These are phyloP conservation scores for Paulownia fortunei DNA, from an alignment of 257 asterid species.

Conservation along the genomic window DNA sequence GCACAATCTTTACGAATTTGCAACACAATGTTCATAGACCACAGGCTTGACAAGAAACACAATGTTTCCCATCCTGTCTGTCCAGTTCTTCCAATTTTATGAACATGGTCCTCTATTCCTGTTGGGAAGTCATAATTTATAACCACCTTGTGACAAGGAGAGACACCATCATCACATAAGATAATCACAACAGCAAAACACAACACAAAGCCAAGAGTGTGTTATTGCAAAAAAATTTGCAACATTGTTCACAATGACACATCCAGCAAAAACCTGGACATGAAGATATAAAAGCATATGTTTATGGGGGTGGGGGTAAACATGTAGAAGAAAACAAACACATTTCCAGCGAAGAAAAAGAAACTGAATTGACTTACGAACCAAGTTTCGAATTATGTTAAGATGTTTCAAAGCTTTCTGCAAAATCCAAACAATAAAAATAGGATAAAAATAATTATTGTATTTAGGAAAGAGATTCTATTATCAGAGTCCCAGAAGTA, in stretches of 20 bases:
- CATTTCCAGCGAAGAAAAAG: background rate
- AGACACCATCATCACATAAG: conserved; percentile 23
- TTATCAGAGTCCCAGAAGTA: background rate
- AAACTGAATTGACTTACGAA: background rate
- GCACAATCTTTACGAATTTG: too few species aligned
- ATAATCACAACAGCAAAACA: background rate
- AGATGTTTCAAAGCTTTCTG: background rate
- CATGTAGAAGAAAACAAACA: background rate
- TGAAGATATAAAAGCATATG: background rate
- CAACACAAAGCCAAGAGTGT: background rate
- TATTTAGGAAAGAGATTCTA: background rate
- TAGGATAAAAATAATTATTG: background rate
- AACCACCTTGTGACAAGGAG: conserved; percentile 72
- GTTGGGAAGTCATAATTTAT: conserved; percentile 91
- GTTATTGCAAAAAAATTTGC: background rate
- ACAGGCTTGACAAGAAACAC: too few species aligned
- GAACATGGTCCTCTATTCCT: conserved; percentile 97
- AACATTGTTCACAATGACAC: background rate
- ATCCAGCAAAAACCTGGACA: background rate
- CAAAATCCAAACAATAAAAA: background rate
- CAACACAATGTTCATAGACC: too few species aligned
- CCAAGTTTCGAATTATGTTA: background rate
- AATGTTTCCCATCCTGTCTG: too few species aligned
- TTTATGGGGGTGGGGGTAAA: background rate
- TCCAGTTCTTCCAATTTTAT: conserved; percentile 99